A percentile compares a stretch with the other conserved stretches of the same genome.
phyloP scores from a whole-genome alignment of 352 stramenopile genomes.

The Phytophthora cryptogea region DNA sequence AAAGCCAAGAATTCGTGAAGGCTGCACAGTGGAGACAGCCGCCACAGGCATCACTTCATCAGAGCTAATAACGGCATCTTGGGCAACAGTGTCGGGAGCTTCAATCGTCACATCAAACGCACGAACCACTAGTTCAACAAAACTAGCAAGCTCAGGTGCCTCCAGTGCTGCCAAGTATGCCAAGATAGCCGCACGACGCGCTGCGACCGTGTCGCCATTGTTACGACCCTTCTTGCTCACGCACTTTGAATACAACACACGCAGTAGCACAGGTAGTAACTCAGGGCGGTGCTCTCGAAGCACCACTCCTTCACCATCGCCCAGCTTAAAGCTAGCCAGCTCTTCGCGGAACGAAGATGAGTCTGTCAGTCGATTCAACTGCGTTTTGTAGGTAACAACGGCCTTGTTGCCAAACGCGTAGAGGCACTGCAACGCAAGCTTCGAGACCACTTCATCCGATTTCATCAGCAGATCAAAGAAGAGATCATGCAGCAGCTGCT shows the following conservation, averaged over 20 bases:
- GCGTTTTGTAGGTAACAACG: slow-evolving; percentile 84
- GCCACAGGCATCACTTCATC: slow-evolving; percentile 29
- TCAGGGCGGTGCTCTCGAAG: slow-evolving; percentile 77
- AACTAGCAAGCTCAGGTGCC: slow-evolving; percentile 73
- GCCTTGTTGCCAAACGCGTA: slow-evolving; percentile 86
- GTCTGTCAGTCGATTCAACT: slow-evolving; percentile 83
- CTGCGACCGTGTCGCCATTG: slow-evolving; percentile 81
- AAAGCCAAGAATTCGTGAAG: slow-evolving; percentile 86
- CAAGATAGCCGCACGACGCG: slow-evolving; percentile 89
- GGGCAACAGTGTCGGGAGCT: slow-evolving; percentile 3
- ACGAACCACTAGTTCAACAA: slow-evolving; percentile 90
- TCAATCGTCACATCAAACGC: slow-evolving; percentile 78
- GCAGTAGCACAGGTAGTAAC: slow-evolving; percentile 87
- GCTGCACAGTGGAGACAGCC: slow-evolving; percentile 62
- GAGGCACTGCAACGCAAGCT: slow-evolving; percentile 86
- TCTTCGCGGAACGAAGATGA: slow-evolving; percentile 88
- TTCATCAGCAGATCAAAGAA: slow-evolving; percentile 92
- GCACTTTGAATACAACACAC: slow-evolving; percentile 91
- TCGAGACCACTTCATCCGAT: slow-evolving; percentile 85
- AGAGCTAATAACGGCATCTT: slow-evolving; percentile 15
- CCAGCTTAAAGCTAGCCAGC: slow-evolving; percentile 89
- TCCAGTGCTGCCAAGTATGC: slow-evolving; percentile 87
- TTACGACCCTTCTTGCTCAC: slow-evolving; percentile 87
- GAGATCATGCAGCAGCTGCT: slow-evolving; percentile 75
- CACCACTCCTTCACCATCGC: slow-evolving; percentile 65